Evolutionary conservation across 2,329 filamentous ascomycete species (phyloP), one percentile per base, ranked within the genome.

Genomic region (Colletotrichum cuscutae): DNA sequence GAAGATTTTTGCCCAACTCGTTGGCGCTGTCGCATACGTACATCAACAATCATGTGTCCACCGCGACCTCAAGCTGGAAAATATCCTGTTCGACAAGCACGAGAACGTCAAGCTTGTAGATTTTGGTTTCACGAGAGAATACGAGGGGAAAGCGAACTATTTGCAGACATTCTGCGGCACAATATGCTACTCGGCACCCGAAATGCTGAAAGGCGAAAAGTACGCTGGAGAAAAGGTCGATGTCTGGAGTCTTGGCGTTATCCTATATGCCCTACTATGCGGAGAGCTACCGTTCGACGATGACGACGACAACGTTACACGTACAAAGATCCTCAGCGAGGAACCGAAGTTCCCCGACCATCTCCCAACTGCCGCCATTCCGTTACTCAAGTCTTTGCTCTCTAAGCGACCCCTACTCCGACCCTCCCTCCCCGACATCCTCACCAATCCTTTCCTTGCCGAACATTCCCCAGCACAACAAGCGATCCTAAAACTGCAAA

Each of bases 181-280:
- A 0, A 93, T 99, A 75, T 98, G 96, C 84, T 99, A 99, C 83
- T 98, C 95, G 67, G 97, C 97, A 2, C 97, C 97, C 2, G 97
- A 99, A 83, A 99, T 99, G 97, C 88, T 99, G 53, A 98, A 97
- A 82, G 97, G 95, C 52, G 97, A 99, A 82, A 98, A 97, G 82
- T 99, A 99, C 80, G 97, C 95, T 0, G 96, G 95, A 30, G 95
- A 98, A 85, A 98, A 98, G 85, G 96, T 99, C 61, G 97, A 99
- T 79, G 95, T 99, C 5, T 99, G 94, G 94, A 97, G 94, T 79
- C 81, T 97, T 76, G 94, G 94, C 13, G 92, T 97, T 68, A 97
- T 97, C 73, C 86, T 97, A 1, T 97, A 95, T 79, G 94, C 94
- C 61, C 84, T 97, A 71, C 85, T 97, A 30, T 94, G 92, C 74